Percentiles rank a stretch among this genome's conserved stretches.
Evolutionary conservation across 768 basidiomycete species (phyloP).

Genomic region (Kwoniella shandongensis): DNA sequence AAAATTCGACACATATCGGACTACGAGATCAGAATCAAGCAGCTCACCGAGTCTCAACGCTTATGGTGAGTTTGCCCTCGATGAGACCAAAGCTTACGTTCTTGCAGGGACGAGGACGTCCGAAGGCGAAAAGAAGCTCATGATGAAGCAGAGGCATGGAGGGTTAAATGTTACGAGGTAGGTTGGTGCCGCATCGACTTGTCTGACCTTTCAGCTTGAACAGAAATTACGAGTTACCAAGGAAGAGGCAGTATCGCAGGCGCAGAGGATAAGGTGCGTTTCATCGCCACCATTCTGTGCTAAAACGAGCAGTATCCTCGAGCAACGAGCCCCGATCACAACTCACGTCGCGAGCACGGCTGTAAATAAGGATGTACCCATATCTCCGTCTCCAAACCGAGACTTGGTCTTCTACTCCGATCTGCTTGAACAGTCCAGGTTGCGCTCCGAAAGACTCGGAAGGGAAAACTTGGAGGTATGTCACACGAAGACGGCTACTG

Average conservation of each 20-base stretch:
- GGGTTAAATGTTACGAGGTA: slow-evolving; percentile 26
- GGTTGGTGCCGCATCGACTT: neutral
- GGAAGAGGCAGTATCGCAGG: slow-evolving; percentile 15
- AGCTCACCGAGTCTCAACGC: slow-evolving; percentile 70
- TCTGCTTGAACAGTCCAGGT: slow-evolving; percentile 26
- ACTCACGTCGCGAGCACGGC: slow-evolving; percentile 6
- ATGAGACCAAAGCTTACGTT: neutral
- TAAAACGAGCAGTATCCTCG: slow-evolving; percentile 3
- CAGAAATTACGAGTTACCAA: slow-evolving; percentile 24
- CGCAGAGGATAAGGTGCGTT: slow-evolving; percentile 7
- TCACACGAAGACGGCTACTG: neutral
- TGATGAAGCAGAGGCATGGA: slow-evolving; percentile 25
- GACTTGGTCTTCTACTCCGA: slow-evolving; percentile 10
- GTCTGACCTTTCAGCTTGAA: slow-evolving; percentile 11
- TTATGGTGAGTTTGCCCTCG: slow-evolving; percentile 64
- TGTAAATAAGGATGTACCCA: neutral
- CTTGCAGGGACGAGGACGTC: slow-evolving; percentile 38
- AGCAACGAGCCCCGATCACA: neutral
- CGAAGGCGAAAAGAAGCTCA: slow-evolving; percentile 25
- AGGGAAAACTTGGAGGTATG: slow-evolving; percentile 36
- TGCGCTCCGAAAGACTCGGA: slow-evolving; percentile 20
- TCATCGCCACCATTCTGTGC: neutral
- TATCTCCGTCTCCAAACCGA: neutral
- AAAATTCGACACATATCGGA: slow-evolving; percentile 78
- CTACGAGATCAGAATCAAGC: slow-evolving; percentile 84